Evolutionary conservation across 2,329 filamentous ascomycete genomes (phyloP).

Genomic region (Aureobasidium sp.): DNA sequence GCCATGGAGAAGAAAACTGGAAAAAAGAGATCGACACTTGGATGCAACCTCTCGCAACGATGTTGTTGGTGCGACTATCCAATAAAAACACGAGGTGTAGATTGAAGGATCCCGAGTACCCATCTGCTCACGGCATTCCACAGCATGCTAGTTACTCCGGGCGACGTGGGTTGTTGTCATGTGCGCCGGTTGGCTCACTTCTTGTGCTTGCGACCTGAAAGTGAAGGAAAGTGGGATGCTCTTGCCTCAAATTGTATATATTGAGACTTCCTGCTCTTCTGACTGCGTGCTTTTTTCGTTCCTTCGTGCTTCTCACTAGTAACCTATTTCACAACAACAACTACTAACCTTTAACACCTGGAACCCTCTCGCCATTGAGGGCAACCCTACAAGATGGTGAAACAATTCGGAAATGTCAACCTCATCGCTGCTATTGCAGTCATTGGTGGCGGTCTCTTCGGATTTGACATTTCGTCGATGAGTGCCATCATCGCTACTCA

Average conservation of each 20-base stretch:
- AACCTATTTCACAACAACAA: not conserved
- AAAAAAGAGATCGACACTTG: not conserved
- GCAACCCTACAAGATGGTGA: conserved; percentile 18
- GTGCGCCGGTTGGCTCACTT: not conserved
- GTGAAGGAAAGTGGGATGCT: not conserved
- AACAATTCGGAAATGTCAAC: conserved; percentile 48
- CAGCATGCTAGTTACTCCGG: conserved; percentile 5
- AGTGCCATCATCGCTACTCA: conserved; percentile 53
- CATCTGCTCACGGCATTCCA: not conserved
- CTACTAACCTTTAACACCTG: not conserved
- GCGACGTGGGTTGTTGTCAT: not conserved
- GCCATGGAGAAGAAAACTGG: conserved; percentile 8
- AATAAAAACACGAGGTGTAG: not conserved
- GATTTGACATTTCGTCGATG: conserved; percentile 74
- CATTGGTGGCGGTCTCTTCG: conserved; percentile 62
- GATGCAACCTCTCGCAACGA: conserved; percentile 2
- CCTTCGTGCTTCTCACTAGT: not conserved
- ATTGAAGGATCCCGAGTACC: conserved; percentile 1
- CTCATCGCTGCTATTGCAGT: conserved; percentile 50
- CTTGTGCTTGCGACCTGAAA: not conserved
- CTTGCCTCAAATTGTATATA: not conserved
- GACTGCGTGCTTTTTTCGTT: not conserved
- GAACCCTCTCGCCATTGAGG: not conserved
- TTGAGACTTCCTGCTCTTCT: not conserved
- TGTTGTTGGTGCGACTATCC: not conserved